Conservation (phyloP, 2,329 filamentous ascomycete genomes). For the Penicillium sp. region DNA sequence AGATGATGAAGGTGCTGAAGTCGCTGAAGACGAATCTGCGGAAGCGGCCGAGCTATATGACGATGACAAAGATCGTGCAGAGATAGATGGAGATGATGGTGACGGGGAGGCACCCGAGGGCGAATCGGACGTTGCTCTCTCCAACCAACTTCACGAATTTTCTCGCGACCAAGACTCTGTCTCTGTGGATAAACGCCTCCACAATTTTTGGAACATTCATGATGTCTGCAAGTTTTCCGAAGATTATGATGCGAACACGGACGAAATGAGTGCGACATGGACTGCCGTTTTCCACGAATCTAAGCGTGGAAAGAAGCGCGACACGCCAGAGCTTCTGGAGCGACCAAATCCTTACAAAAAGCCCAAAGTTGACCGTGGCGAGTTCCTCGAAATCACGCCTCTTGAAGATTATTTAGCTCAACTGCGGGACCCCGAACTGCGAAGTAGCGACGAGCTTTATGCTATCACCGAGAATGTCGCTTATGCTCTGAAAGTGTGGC, state of each 20-base stretch:
- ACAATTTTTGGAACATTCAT: slow-evolving; percentile 44
- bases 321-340: slow-evolving; percentile 27
- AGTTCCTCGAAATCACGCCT: slow-evolving; percentile 43
- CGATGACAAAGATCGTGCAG: slow-evolving; percentile 20
- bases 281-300: slow-evolving; percentile 37
- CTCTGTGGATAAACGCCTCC: slow-evolving; percentile 38
- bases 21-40: slow-evolving; percentile 22
- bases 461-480: slow-evolving; percentile 60
- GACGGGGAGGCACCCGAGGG: slow-evolving; percentile 28
- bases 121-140: slow-evolving; percentile 27
- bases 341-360: slow-evolving; percentile 43
- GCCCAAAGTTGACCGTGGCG: slow-evolving; percentile 34
- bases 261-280: slow-evolving; percentile 40
- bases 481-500: slow-evolving; percentile 58
- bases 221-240: slow-evolving; percentile 39
- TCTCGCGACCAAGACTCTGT: slow-evolving; percentile 29
- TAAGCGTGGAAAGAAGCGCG: slow-evolving; percentile 36
- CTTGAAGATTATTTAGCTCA: slow-evolving; percentile 43
- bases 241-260: slow-evolving; percentile 38
- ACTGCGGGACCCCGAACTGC: slow-evolving; percentile 43
- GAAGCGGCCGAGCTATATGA: slow-evolving; percentile 26
- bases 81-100: slow-evolving; percentile 24
- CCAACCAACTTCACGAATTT: slow-evolving; percentile 30
- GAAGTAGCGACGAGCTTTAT: slow-evolving; percentile 60
- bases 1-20: slow-evolving; percentile 21